Evolutionary conservation across 2,329 filamentous ascomycete species (phyloP).

Genomic region (Colletotrichum acutatum): DNA sequence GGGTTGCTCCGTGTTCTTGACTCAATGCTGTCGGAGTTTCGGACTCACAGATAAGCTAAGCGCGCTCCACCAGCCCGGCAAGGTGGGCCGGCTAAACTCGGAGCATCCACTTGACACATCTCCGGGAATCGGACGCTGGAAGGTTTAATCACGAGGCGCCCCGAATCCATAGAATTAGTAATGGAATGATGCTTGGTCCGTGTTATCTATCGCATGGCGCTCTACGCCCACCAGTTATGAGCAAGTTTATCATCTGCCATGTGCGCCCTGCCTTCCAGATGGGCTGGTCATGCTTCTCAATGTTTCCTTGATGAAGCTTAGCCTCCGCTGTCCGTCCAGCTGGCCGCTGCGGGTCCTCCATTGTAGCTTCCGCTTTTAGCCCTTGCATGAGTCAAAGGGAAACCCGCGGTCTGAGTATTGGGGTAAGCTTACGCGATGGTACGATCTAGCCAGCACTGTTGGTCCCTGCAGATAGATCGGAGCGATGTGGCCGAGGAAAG

Average conservation of each 20-base stretch:
- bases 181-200: neutral
- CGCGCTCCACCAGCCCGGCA: conserved; percentile 7
- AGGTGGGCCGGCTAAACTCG: conserved; percentile 23
- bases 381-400: neutral
- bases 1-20: neutral
- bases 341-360: neutral
- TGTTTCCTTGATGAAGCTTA: neutral
- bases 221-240: neutral
- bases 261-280: neutral
- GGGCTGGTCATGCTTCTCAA: neutral
- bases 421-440: neutral
- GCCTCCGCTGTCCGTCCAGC: neutral
- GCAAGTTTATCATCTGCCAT: neutral
- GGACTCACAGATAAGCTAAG: conserved; percentile 11
- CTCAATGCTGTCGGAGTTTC: neutral
- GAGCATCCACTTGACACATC: conserved; percentile 10
- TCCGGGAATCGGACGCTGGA: conserved; percentile 26
- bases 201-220: neutral
- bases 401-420: neutral
- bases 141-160: neutral
- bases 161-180: conserved; percentile 12
- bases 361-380: neutral
- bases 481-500: neutral
- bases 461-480: neutral
- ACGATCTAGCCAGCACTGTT: neutral